phyloP scores from a whole-genome alignment of 2,329 filamentous ascomycete species.

The Talaromyces sp. region DNA sequence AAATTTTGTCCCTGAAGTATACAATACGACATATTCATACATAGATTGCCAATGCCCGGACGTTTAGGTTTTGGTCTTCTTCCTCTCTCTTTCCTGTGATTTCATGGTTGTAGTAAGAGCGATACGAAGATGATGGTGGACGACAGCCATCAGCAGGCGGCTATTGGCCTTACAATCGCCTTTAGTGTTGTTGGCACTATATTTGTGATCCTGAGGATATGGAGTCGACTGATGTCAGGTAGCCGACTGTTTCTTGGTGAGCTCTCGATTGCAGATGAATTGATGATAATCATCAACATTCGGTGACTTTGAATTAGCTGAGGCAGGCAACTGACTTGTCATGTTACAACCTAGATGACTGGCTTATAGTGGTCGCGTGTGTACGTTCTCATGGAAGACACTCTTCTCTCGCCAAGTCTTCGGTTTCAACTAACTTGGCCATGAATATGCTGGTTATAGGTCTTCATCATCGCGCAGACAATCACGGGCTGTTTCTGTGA shows the following conservation, averaged over 20 bases:
- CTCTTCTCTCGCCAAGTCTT: neutral
- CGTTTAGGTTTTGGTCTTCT: neutral
- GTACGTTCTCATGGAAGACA: neutral
- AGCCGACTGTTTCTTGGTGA: conserved; percentile 23
- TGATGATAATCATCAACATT: neutral
- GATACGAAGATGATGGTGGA: conserved; percentile 18
- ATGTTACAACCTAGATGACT: neutral
- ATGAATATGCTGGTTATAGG: neutral
- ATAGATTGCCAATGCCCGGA: neutral
- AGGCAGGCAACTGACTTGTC: neutral
- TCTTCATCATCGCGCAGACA: neutral
- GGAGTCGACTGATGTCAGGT: conserved; percentile 26
- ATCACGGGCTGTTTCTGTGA: neutral
- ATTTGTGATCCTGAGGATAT: conserved; percentile 25
- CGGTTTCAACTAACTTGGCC: neutral
- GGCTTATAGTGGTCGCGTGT: neutral
- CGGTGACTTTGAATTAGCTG: neutral
- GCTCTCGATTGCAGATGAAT: neutral
- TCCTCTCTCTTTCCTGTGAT: neutral
- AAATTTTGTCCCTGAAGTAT: neutral
- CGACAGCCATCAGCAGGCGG: conserved; percentile 23
- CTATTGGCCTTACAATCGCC: conserved; percentile 25
- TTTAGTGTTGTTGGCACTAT: conserved; percentile 26
- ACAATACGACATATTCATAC: neutral
- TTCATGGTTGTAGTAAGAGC: neutral